These are phyloP conservation scores for Poteriospumella lacustris DNA, from an alignment of 108 stramenopile species.

Conservation along the genomic window DNA sequence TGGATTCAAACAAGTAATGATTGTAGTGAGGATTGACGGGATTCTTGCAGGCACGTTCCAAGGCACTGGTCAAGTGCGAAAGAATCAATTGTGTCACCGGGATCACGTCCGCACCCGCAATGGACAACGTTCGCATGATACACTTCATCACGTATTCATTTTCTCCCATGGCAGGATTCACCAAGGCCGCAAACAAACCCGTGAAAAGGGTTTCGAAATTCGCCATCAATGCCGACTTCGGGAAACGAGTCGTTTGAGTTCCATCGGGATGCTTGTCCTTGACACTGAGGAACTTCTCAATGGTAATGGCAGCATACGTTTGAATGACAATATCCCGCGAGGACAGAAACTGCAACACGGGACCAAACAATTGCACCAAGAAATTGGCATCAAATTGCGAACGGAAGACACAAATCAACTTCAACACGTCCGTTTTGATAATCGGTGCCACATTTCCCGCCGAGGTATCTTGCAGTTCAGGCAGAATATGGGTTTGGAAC, in stretches of 20 bases:
- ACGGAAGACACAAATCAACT: conserved; percentile 91
- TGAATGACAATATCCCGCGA: conserved; percentile 72
- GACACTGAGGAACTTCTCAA: conserved; percentile 76
- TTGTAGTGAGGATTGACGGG: conserved; percentile 93
- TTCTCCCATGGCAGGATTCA: conserved; percentile 68
- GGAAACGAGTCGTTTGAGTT: conserved; percentile 51
- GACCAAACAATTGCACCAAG: conserved; percentile 61
- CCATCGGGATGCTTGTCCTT: conserved; percentile 39
- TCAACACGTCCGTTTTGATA: conserved; percentile 81
- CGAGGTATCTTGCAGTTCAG: conserved; percentile 74
- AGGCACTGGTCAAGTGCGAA: conserved; percentile 67
- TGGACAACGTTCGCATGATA: conserved; percentile 76
- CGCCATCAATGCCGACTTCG: conserved; percentile 64
- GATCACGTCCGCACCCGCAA: conserved; percentile 70
- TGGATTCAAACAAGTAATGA: conserved; percentile 91
- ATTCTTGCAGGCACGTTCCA: conserved; percentile 80
- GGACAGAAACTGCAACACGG: conserved; percentile 57
- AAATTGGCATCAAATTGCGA: conserved; percentile 71
- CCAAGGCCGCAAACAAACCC: conserved; percentile 78
- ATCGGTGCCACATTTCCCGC: conserved; percentile 62
- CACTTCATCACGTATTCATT: conserved; percentile 98
- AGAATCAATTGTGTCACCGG: conserved; percentile 74
- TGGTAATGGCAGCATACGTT: conserved; percentile 82
- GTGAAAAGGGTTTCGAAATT: conserved; percentile 72
- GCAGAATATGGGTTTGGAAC: conserved; percentile 69